Evolutionary conservation across 2,329 filamentous ascomycete genomes (phyloP).

Genomic region (Botrytis fragariae): DNA sequence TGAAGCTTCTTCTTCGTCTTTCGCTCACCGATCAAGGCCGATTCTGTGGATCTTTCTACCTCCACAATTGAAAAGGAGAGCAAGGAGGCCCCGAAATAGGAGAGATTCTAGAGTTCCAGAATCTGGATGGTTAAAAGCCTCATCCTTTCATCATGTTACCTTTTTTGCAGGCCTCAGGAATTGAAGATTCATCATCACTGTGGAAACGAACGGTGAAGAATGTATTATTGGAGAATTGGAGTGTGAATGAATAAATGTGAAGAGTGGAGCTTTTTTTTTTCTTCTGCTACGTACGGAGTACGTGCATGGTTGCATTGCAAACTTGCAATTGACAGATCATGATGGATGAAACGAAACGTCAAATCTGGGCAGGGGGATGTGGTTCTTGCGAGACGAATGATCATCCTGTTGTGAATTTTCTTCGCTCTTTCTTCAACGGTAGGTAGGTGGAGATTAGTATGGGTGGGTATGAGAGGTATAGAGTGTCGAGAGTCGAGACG

Average conservation of each 20-base stretch:
- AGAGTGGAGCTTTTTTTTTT: neutral
- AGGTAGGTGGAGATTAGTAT: neutral
- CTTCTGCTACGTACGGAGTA: neutral
- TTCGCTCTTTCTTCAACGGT: neutral
- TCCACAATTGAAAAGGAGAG: neutral
- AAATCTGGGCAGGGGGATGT: neutral
- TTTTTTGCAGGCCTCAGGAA: neutral
- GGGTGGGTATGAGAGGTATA: neutral
- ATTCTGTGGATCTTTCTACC: neutral
- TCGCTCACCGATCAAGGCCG: neutral
- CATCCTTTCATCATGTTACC: neutral
- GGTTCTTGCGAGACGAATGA: neutral
- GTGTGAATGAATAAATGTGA: neutral
- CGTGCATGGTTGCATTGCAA: neutral
- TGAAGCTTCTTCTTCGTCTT: neutral
- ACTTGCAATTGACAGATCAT: slow-evolving; percentile 11
- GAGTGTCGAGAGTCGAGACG: neutral
- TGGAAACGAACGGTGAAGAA: slow-evolving; percentile 3
- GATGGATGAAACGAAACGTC: slow-evolving; percentile 1
- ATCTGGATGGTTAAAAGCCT: neutral
- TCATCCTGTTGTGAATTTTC: neutral
- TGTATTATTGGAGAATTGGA: neutral
- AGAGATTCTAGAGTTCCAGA: neutral
- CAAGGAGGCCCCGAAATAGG: neutral
- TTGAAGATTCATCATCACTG: neutral